phyloP scores from a whole-genome alignment of 768 basidiomycete species.

The Crepidotus variabilis region DNA sequence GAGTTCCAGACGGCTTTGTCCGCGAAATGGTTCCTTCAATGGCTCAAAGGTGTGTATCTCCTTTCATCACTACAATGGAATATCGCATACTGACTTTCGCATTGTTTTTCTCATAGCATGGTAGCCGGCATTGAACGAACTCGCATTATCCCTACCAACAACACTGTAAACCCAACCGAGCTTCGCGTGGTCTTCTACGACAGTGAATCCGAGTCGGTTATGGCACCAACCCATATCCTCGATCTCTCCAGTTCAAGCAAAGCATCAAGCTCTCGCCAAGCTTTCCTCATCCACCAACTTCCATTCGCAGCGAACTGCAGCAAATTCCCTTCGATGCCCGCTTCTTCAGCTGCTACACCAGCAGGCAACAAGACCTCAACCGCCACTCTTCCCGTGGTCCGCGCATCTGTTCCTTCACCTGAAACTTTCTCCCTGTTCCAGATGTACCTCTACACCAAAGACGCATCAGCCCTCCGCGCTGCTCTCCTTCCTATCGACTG shows the following conservation, averaged over 20 bases:
- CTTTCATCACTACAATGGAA: background rate
- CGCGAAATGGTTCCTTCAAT: conserved; percentile 3
- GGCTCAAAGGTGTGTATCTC: conserved; percentile 9
- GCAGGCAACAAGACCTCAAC: conserved; percentile 1
- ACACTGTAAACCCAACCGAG: conserved; percentile 7
- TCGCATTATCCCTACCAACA: conserved; percentile 1
- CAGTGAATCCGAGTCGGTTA: background rate
- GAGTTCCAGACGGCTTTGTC: conserved; percentile 6
- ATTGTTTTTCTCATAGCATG: conserved; percentile 12
- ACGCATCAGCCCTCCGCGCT: conserved; percentile 2
- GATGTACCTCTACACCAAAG: conserved; percentile 11
- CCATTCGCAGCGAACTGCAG: conserved; percentile 16
- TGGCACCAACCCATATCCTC: conserved; percentile 16
- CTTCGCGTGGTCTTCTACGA: conserved; percentile 12
- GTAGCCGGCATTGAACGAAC: conserved; percentile 10
- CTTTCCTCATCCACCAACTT: conserved; percentile 15
- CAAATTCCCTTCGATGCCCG: conserved; percentile 9
- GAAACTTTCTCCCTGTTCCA: conserved; percentile 12
- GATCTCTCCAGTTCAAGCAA: conserved; percentile 4
- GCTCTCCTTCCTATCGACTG: conserved; percentile 10
- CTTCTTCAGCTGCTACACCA: conserved; percentile 3
- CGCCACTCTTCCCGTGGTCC: conserved; percentile 14
- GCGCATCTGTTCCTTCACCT: conserved; percentile 9
- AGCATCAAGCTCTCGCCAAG: background rate
- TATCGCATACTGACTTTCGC: background rate